phyloP scores from a whole-genome alignment of 768 basidiomycete genomes.

The Mycena polygramma region DNA sequence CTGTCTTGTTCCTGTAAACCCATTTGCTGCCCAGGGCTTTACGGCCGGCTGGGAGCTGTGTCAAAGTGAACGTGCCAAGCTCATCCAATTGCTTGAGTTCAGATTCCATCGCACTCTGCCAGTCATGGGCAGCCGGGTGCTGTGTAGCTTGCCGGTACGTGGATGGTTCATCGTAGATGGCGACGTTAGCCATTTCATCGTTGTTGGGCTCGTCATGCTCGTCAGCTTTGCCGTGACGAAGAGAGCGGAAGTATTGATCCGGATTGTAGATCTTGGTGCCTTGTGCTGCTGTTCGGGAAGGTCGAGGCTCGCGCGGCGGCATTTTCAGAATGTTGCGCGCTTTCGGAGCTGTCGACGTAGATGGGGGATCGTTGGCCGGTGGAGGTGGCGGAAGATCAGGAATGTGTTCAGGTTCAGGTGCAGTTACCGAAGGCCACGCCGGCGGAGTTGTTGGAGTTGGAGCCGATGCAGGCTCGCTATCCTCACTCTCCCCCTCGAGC shows the following conservation, averaged over 20 bases:
- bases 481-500: slow-evolving; percentile 26
- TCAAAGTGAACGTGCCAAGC: background rate
- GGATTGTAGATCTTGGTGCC: background rate
- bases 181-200: slow-evolving; percentile 1
- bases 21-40: too few species aligned
- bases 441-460: background rate
- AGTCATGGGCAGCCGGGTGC: slow-evolving; percentile 16
- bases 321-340: background rate
- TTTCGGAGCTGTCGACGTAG: background rate
- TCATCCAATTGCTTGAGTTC: too few species aligned
- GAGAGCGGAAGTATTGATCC: background rate
- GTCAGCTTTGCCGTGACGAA: background rate
- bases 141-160: slow-evolving; percentile 9
- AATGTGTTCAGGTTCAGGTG: too few species aligned
- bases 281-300: background rate
- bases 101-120: slow-evolving; percentile 11
- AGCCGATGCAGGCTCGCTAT: background rate
- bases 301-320: background rate
- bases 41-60: too few species aligned
- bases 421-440: too few species aligned
- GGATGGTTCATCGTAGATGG: slow-evolving; percentile 8
- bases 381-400: background rate
- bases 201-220: slow-evolving; percentile 14
- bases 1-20: too few species aligned
- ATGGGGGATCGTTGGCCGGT: background rate